phyloP scores from a whole-genome alignment of 805 yeast genomes.

The Osmozyma mogii region DNA sequence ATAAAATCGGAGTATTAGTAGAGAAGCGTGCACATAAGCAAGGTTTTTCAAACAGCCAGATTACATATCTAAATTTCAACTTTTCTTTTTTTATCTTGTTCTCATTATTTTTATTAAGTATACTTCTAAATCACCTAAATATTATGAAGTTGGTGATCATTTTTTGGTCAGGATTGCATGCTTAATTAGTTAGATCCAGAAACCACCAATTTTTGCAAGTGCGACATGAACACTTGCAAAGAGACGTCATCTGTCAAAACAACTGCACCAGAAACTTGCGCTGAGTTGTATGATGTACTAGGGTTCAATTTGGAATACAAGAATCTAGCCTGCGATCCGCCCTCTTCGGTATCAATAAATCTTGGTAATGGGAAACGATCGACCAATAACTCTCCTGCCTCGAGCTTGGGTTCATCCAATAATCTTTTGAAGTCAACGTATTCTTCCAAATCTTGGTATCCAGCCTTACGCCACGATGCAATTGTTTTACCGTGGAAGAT shows the following conservation, averaged over 20 bases:
- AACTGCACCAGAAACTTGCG: conserved; percentile 55
- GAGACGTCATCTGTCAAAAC: conserved; percentile 96
- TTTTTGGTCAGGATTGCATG: background rate
- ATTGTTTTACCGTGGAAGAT: conserved; percentile 93
- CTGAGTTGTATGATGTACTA: conserved; percentile 69
- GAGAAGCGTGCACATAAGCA: background rate
- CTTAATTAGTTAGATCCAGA: conserved; percentile 25
- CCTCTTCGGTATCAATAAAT: conserved; percentile 95
- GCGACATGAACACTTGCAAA: conserved; percentile 90
- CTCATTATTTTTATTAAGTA: no score
- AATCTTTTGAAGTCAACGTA: conserved; percentile 82
- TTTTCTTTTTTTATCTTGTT: no score
- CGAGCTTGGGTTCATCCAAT: conserved; percentile 82
- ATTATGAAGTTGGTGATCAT: background rate
- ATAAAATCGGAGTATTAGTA: conserved; percentile 3
- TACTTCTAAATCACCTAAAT: no score
- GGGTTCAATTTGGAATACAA: conserved; percentile 93
- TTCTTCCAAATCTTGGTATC: conserved; percentile 87
- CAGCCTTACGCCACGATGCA: conserved; percentile 93
- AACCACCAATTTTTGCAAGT: conserved; percentile 86
- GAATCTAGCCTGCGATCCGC: conserved; percentile 98
- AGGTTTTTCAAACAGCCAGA: background rate
- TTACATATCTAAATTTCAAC: background rate
- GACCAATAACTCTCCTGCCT: conserved; percentile 83
- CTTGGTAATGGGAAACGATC: conserved; percentile 98